Base-by-base conservation (phyloP, 2,329 filamentous ascomycete genomes). In the Drechslerella stenobrocha region DNA sequence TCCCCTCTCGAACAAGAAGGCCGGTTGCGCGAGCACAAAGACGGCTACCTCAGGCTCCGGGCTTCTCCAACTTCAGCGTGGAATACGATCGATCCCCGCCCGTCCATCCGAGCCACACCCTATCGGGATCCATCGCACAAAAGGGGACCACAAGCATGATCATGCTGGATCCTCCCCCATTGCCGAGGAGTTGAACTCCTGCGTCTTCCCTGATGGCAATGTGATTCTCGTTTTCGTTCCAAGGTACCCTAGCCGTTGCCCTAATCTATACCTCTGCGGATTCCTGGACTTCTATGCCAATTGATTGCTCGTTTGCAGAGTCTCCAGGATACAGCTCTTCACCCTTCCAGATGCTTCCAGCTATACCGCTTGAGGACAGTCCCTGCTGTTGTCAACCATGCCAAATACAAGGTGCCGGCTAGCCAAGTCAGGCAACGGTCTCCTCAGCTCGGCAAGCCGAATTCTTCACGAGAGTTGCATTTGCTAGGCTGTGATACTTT, bases 71-170 rank as follows among this genome's bases (percentile, higher is more conserved):
- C 52, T 11, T 20, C n/a, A 34, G 18, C 15, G n/a, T 8, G 34
- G 7, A 11, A 47, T 60, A 60, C 35, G 35, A 45, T 32, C 30
- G 30, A 51, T 67, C 63, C 61, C 63, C 55, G 52, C 42, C 61
- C 48, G 48, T 37, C 44, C 56, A 52, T 66, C 61, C 61, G 61
- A 59, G 35, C 59, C 55, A 60, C 53, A 59, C 55, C 55, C 55
- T 60, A 50, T 44, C 51, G 47, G 52, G 32, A 44, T 23, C 37
- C 23, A 24, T 44, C 34, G 37, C 34, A 34, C 37, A 35, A 20
- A 28, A 51, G 20, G 20, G 22, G 9, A n/a, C n/a, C n/a, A 15
- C 5, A 7, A 18, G 9, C 28, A 30, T 30, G 18, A 11, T 28
- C 34, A 48, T 46, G 56, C 48, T 34, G 53, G 55, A 67, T 67